Base-by-base conservation (phyloP, 2,329 filamentous ascomycete genomes). In the Curvularia sp. region DNA sequence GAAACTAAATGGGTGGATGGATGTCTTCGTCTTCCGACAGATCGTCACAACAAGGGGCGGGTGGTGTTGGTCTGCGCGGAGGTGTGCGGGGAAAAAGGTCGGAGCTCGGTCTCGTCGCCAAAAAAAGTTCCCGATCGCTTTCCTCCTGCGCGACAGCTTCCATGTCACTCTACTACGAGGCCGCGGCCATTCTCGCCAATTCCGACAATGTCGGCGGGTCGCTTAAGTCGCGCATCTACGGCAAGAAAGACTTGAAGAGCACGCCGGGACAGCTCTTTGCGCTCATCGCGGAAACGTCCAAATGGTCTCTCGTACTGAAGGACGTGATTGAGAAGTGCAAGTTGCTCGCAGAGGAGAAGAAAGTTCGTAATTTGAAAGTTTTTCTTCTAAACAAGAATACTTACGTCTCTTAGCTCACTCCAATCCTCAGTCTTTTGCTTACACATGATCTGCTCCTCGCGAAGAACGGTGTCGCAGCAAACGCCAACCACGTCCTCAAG, bases 111-210 rank as follows among this genome's bases (percentile, higher is more conserved):
- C 47, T 22, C 38, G 39, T 41, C 31, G 46, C 56, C 56, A 57
- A 50, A 58, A 54, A 54, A 58, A 49, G 52, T 55, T 55, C 46
- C 50, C 38, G 55, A 41, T 26, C 53, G 41, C 43, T 26, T 43
- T 41, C 18, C 20, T 50, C 24, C 46, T 7, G 57, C 30, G 41
- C 44, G 42, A 53, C 31, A 63, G 61, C 56, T 51, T 39, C 67
- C 70, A 98, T 98, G 94, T 96, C 93, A 48, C 89, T 99, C 56
- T 99, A 99, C 77, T 90, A 96, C 75, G 95, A 98, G 81, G 90
- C 93, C 6, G 92, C 90, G 4, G 84, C 88, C 13, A 82, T 97
- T 35, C 80, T 99, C 55, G 84, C 85, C 4, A 84, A 84, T 6
- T 79, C 87, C 3, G 80, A 85, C 1, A 84, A 86, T n/a, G 79